A percentile compares a stretch with the other conserved stretches of the same genome.
These are phyloP conservation scores for Picea mariana DNA, from an alignment of 83 land plant genomes.

Conservation along the genomic window DNA sequence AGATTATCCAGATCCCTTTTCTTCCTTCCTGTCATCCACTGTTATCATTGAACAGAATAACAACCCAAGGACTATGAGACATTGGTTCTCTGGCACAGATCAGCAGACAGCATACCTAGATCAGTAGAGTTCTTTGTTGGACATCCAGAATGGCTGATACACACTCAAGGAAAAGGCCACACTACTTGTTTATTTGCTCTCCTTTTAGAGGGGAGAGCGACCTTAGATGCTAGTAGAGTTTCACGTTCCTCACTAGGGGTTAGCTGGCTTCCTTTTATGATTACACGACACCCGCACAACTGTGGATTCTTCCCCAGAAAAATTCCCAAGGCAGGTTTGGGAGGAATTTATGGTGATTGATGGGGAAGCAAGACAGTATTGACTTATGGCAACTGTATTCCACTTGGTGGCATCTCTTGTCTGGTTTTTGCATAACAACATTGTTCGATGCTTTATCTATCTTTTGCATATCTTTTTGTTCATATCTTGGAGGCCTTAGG, in stretches of 20 bases:
- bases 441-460: background rate
- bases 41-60: background rate
- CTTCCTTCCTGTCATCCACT: background rate
- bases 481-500: background rate
- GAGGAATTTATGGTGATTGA: background rate
- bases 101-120: background rate
- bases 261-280: background rate
- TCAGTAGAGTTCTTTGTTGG: background rate
- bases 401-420: background rate
- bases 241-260: background rate
- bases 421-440: background rate
- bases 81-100: background rate
- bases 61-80: background rate
- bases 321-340: background rate
- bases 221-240: background rate
- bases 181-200: background rate
- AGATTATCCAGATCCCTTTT: background rate
- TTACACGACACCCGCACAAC: background rate
- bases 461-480: background rate
- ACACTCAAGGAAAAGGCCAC: too few relatives aligned
- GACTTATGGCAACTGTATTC: background rate
- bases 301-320: background rate
- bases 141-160: background rate
- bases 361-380: background rate
- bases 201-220: background rate